Conservation (phyloP, 2,329 filamentous ascomycete species). For the Hypoxylon sp. region DNA sequence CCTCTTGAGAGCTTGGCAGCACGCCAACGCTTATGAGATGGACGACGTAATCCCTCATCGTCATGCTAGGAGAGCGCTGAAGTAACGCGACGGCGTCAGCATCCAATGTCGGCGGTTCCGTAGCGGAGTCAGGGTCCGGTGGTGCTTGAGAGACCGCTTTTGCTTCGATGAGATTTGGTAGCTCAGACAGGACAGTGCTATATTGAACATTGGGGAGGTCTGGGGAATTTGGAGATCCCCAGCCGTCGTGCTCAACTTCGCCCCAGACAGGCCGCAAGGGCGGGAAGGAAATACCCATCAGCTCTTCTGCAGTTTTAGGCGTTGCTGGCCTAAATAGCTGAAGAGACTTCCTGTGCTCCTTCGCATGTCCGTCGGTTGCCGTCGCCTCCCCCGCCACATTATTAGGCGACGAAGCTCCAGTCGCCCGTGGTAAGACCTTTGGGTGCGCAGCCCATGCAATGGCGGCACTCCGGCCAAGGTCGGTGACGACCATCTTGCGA, state of each 20-base stretch:
- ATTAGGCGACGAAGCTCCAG: conserved; percentile 40
- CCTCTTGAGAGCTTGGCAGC: conserved; percentile 58
- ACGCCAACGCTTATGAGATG: conserved; percentile 79
- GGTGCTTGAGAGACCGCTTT: conserved; percentile 91
- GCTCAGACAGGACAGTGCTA: conserved; percentile 82
- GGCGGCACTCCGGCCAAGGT: conserved; percentile 81
- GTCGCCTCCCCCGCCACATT: conserved; percentile 27
- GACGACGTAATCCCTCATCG: conserved; percentile 82
- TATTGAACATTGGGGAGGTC: conserved; percentile 89
- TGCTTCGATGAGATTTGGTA: conserved; percentile 92
- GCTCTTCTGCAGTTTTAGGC: conserved; percentile 57
- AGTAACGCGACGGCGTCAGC: conserved; percentile 78
- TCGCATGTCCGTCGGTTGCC: conserved; percentile 15
- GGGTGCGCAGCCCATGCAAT: conserved; percentile 85
- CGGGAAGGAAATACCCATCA: conserved; percentile 64
- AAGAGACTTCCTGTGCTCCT: conserved; percentile 42
- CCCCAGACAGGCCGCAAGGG: conserved; percentile 78
- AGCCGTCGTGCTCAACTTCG: conserved; percentile 86
- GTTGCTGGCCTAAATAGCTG: conserved; percentile 54
- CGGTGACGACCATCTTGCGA: conserved; percentile 79
- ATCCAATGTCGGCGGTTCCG: conserved; percentile 68
- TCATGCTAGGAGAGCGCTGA: conserved; percentile 78
- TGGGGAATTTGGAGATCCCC: conserved; percentile 83
- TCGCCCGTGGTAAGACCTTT: conserved; percentile 63
- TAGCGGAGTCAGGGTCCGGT: conserved; percentile 60